phyloP scores from a whole-genome alignment of 805 yeast species.

The Naumovozyma castellii region DNA sequence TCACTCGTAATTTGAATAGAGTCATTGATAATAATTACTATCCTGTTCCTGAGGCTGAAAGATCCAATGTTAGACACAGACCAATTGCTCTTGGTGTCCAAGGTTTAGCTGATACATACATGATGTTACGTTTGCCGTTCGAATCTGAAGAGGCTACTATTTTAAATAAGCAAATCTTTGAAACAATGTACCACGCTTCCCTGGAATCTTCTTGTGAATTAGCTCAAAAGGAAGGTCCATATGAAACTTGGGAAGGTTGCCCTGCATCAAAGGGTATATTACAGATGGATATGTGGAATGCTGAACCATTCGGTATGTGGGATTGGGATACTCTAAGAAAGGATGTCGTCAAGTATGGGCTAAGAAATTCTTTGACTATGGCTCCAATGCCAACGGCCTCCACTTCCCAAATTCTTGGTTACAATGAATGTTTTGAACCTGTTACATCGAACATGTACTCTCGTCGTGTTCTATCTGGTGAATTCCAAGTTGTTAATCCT shows the following conservation, averaged over 20 bases:
- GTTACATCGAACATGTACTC: conserved; percentile 83
- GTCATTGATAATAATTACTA: conserved; percentile 77
- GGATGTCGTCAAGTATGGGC: conserved; percentile 51
- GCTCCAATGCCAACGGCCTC: conserved; percentile 99
- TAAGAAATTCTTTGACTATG: conserved; percentile 77
- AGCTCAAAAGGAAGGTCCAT: conserved; percentile 58
- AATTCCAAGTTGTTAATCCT: conserved; percentile 81
- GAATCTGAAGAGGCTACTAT: conserved; percentile 72
- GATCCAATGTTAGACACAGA: conserved; percentile 68
- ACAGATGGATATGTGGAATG: conserved; percentile 83
- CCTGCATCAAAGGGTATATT: conserved; percentile 80
- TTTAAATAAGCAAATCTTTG: conserved; percentile 78
- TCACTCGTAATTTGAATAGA: conserved; percentile 66
- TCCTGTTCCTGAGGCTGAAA: conserved; percentile 66
- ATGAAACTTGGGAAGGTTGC: conserved; percentile 67
- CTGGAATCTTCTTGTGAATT: conserved; percentile 78
- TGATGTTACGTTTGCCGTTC: conserved; percentile 72
- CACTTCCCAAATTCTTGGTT: conserved; percentile 89
- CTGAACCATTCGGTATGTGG: conserved; percentile 65
- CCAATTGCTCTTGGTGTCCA: conserved; percentile 94
- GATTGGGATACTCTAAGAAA: conserved; percentile 71
- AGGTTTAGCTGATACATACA: conserved; percentile 87
- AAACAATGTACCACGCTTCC: conserved; percentile 91
- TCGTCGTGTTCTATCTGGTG: conserved; percentile 85
- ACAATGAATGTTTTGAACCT: conserved; percentile 92